Percentiles rank a stretch among this genome's conserved stretches.
phyloP scores from a whole-genome alignment of 2,329 filamentous ascomycete species.

The Aurifilum marmelostoma region DNA sequence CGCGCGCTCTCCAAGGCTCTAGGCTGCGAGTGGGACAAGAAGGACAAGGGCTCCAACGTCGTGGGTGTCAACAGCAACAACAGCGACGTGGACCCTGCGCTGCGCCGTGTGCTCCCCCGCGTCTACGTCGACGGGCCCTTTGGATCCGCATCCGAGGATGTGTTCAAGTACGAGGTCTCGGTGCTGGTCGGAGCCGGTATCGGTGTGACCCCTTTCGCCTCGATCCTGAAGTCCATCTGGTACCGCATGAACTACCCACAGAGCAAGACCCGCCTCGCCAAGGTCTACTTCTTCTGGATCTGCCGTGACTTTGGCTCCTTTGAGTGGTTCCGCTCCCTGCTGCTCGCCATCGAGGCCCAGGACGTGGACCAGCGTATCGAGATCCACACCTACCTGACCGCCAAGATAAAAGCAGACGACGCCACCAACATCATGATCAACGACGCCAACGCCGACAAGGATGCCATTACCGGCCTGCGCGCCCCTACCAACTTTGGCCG shows the following conservation, averaged over 20 bases:
- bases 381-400: constrained; percentile 86
- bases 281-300: constrained; percentile 94
- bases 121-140: constrained; percentile 86
- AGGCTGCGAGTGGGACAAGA: constrained; percentile 74
- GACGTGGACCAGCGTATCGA: constrained; percentile 84
- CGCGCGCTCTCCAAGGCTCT: constrained; percentile 68
- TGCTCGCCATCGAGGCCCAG: constrained; percentile 84
- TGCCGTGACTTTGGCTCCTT: constrained; percentile 87
- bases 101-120: constrained; percentile 74
- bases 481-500: constrained; percentile 84
- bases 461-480: constrained; percentile 80
- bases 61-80: constrained; percentile 66
- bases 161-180: constrained; percentile 85
- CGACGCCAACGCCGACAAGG: constrained; percentile 80
- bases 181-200: constrained; percentile 83
- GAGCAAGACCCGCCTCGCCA: constrained; percentile 76
- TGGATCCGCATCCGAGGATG: constrained; percentile 82
- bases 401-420: constrained; percentile 83
- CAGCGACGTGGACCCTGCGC: constrained; percentile 66
- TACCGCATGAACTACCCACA: constrained; percentile 89
- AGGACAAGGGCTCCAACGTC: constrained; percentile 63
- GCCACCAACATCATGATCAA: constrained; percentile 94
- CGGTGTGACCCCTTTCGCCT: constrained; percentile 84
- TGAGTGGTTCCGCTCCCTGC: constrained; percentile 85
- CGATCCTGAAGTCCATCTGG: constrained; percentile 89